phyloP scores from a whole-genome alignment of 208 protist species.

The Porcisia hertigi region DNA sequence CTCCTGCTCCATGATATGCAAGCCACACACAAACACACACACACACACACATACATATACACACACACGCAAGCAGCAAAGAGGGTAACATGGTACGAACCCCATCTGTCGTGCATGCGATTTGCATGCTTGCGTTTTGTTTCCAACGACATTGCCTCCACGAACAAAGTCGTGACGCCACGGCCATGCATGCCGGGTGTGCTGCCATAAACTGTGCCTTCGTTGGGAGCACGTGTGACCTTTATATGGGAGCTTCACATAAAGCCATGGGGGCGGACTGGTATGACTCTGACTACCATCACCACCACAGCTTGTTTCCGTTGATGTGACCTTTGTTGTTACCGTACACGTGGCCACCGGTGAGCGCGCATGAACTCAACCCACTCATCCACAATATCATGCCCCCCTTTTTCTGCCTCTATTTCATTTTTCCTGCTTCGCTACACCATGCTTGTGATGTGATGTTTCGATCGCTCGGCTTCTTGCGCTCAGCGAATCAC shows the following conservation, averaged over 20 bases:
- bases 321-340: not conserved
- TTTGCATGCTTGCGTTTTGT: not conserved
- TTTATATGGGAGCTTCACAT: not conserved
- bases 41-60: no score
- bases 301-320: not conserved
- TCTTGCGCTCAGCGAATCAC: not conserved
- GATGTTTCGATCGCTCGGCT: not conserved
- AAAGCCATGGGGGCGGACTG: not conserved
- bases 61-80: no score
- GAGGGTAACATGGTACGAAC: no score
- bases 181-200: not conserved
- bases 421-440: not conserved
- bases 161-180: no score
- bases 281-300: not conserved
- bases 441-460: not conserved
- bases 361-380: not conserved
- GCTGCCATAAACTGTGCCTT: not conserved
- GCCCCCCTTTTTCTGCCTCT: no score
- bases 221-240: no score
- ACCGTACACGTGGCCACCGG: not conserved
- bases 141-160: no score
- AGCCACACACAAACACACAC: not conserved
- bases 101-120: not conserved
- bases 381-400: not conserved
- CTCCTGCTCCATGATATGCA: not conserved